A percentile compares a stretch with the other conserved stretches of the same genome.
Conservation (phyloP, 768 basidiomycete species). For the Lyophyllum semitale region DNA sequence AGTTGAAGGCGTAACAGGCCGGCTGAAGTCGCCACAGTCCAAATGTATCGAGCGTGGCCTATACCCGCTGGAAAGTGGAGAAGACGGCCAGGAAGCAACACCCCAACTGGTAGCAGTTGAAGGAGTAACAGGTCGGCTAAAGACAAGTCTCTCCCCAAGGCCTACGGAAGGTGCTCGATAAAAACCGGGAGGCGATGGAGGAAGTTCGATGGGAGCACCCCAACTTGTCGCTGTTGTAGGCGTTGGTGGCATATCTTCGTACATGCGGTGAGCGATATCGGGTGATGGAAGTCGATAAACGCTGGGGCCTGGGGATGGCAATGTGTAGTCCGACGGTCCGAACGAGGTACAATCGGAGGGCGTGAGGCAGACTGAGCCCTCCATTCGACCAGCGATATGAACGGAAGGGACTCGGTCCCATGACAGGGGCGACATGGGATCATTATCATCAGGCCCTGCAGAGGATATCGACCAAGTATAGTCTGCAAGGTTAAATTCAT, state of each 20-base stretch:
- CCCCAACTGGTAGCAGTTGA: slow-evolving; percentile 42
- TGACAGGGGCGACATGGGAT: slow-evolving; percentile 38
- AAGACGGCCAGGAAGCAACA: slow-evolving; percentile 26
- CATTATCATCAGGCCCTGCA: slow-evolving; percentile 55
- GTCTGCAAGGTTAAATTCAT: slow-evolving; percentile 61
- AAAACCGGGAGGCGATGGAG: slow-evolving; percentile 28
- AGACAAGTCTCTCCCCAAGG: slow-evolving; percentile 42
- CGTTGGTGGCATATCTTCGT: slow-evolving; percentile 54
- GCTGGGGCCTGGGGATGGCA: slow-evolving; percentile 35
- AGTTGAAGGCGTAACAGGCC: slow-evolving; percentile 43
- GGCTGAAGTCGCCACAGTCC: slow-evolving; percentile 33
- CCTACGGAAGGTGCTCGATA: slow-evolving; percentile 45
- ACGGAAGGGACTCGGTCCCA: slow-evolving; percentile 50
- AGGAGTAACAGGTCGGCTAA: slow-evolving; percentile 46
- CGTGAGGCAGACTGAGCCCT: slow-evolving; percentile 60
- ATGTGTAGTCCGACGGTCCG: slow-evolving; percentile 53
- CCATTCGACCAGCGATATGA: slow-evolving; percentile 52
- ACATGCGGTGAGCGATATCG: slow-evolving; percentile 57
- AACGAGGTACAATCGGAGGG: slow-evolving; percentile 57
- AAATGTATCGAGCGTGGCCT: slow-evolving; percentile 40
- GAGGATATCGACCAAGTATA: slow-evolving; percentile 74
- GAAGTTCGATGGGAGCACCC: slow-evolving; percentile 41
- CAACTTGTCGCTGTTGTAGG: slow-evolving; percentile 50
- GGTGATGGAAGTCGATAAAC: slow-evolving; percentile 51
- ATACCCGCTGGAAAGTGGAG: slow-evolving; percentile 17